These are phyloP conservation scores for Geotrichum histeridarum DNA, from an alignment of 1,139 yeast genomes.

Conservation along the genomic window DNA sequence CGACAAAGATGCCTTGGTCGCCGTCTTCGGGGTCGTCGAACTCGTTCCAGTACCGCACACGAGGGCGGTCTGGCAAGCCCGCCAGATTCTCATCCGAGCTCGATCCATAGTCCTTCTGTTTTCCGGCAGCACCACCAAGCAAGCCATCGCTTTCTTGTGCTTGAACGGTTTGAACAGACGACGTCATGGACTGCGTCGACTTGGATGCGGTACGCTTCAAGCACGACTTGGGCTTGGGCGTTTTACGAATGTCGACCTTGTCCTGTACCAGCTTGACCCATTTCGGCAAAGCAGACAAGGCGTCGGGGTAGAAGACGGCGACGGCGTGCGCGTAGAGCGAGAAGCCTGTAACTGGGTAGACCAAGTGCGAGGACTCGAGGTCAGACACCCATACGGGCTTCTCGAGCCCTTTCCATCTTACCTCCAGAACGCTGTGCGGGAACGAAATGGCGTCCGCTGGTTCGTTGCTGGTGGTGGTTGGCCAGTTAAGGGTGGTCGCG, in stretches of 20 bases:
- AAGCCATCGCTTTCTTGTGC: not conserved
- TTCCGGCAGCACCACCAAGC: not conserved
- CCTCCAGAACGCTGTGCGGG: conserved; percentile 47
- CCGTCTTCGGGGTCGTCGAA: conserved; percentile 60
- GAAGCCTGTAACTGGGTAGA: conserved; percentile 35
- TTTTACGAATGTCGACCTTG: conserved; percentile 35
- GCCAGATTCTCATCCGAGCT: not conserved
- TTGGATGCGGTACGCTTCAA: not conserved
- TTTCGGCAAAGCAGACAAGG: conserved; percentile 29
- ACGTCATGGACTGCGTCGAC: not conserved
- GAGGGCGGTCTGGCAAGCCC: conserved; percentile 28
- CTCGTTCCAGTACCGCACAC: conserved; percentile 63
- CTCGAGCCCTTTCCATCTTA: conserved; percentile 42
- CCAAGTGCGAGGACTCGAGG: conserved; percentile 37
- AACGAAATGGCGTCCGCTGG: conserved; percentile 31
- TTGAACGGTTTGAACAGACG: not conserved
- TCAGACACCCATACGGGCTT: conserved; percentile 38
- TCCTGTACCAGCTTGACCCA: conserved; percentile 37
- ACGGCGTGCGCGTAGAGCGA: conserved; percentile 36
- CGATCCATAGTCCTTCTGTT: not conserved
- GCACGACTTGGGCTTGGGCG: conserved; percentile 22
- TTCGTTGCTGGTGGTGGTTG: conserved; percentile 13
- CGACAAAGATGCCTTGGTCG: conserved; percentile 35
- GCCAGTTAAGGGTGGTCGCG: not conserved
- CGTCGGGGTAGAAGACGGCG: conserved; percentile 16